A percentile compares a stretch with the other conserved stretches of the same genome.
Evolutionary conservation across 352 stramenopile species (phyloP).

Genomic region (Globisporangium spinosum): DNA sequence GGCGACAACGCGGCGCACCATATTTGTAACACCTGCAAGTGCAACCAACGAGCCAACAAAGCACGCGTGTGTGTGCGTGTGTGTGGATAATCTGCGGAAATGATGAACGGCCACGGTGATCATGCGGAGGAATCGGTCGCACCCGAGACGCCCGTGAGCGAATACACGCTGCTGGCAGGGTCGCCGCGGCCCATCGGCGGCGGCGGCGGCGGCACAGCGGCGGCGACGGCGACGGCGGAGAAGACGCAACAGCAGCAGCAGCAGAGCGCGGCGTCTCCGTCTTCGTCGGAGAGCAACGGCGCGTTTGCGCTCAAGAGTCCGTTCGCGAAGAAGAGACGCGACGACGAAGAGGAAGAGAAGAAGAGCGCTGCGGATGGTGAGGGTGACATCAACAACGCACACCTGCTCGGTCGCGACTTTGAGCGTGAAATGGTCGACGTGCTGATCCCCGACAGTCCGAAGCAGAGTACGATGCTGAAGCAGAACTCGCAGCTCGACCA

Average conservation of each 20-base stretch:
- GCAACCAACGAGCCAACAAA: conserved; percentile 28
- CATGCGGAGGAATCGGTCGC: not conserved
- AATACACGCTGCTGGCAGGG: conserved; percentile 20
- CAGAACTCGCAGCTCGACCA: conserved; percentile 18
- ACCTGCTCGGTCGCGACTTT: conserved; percentile 14
- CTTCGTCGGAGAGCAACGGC: not conserved
- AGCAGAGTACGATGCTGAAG: not conserved
- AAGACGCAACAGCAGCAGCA: not conserved
- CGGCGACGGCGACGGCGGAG: not conserved
- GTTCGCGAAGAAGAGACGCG: not conserved
- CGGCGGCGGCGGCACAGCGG: too few relatives aligned
- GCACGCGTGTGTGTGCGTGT: not conserved
- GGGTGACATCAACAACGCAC: conserved; percentile 22
- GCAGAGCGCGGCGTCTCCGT: not conserved
- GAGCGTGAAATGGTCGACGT: conserved; percentile 16
- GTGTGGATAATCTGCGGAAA: not conserved
- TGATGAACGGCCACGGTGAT: conserved; percentile 3
- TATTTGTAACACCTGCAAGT: not conserved
- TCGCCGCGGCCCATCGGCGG: conserved; percentile 8
- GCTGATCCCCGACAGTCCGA: conserved; percentile 22
- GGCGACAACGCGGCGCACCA: not conserved
- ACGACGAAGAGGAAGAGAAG: not conserved
- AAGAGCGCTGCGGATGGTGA: not conserved
- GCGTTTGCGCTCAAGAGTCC: conserved; percentile 16
- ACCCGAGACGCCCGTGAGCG: conserved; percentile 14